phyloP scores from a whole-genome alignment of 2,329 filamentous ascomycete genomes.

The Epichloe typhina region DNA sequence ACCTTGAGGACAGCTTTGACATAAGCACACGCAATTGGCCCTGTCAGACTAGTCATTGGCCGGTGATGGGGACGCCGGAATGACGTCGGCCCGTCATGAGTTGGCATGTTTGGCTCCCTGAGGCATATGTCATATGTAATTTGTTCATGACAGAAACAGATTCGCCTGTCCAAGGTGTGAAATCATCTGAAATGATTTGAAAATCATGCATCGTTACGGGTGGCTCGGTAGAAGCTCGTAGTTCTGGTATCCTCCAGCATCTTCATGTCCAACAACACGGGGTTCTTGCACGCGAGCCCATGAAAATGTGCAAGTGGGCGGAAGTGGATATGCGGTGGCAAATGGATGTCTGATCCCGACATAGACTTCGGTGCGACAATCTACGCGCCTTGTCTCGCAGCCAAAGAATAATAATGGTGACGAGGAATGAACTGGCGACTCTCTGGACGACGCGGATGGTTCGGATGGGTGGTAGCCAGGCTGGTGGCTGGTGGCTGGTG shows the following conservation, averaged over 20 bases:
- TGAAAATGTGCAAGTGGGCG: no score
- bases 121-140: no score
- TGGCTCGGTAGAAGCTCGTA: no score
- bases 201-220: no score
- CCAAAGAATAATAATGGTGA: not conserved
- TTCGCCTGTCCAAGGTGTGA: no score
- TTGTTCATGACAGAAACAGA: no score
- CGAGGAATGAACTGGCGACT: not conserved
- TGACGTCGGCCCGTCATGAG: not conserved
- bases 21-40: not conserved
- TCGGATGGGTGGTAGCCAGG: not conserved
- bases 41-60: not conserved
- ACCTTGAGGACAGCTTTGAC: slow-evolving; percentile 5
- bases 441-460: no score
- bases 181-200: no score
- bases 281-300: not conserved
- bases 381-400: not conserved
- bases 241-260: not conserved
- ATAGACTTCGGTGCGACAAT: not conserved
- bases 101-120: not conserved
- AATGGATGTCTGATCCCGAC: not conserved
- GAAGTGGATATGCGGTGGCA: not conserved
- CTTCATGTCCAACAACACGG: not conserved
- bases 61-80: not conserved
- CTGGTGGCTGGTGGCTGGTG: not conserved